Percentiles rank a stretch among this genome's conserved stretches.
Conservation (phyloP, 2,329 filamentous ascomycete species). For the Metarhizium anisopliae region DNA sequence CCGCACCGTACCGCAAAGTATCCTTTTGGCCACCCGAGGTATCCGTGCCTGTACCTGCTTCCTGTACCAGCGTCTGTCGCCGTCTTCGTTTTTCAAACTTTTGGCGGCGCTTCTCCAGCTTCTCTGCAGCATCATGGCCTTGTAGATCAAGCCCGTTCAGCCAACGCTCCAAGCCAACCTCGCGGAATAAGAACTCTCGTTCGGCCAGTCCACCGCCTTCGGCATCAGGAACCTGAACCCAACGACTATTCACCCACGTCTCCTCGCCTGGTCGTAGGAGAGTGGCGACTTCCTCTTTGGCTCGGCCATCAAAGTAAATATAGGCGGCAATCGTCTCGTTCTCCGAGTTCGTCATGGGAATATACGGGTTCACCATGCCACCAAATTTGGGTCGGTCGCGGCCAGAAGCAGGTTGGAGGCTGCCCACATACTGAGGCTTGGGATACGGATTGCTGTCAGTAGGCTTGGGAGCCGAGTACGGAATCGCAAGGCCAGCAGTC, state of each 20-base stretch:
- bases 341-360: slow-evolving; percentile 81
- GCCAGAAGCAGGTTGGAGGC: slow-evolving; percentile 45
- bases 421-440: slow-evolving; percentile 71
- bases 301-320: slow-evolving; percentile 94
- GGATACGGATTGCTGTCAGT: slow-evolving; percentile 70
- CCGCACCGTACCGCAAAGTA: slow-evolving; percentile 72
- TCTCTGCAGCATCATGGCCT: slow-evolving; percentile 81
- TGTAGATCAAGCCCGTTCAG: slow-evolving; percentile 93
- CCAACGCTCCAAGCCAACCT: slow-evolving; percentile 93
- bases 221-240: slow-evolving; percentile 86
- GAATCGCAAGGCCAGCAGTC: slow-evolving; percentile 78
- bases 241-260: slow-evolving; percentile 97
- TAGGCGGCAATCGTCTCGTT: slow-evolving; percentile 98
- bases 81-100: slow-evolving; percentile 65
- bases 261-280: slow-evolving; percentile 87
- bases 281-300: slow-evolving; percentile 95
- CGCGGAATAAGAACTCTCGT: slow-evolving; percentile 92
- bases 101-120: slow-evolving; percentile 78
- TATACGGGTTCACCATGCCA: slow-evolving; percentile 70
- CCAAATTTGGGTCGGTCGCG: slow-evolving; percentile 37
- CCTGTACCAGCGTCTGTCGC: slow-evolving; percentile 44
- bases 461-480: slow-evolving; percentile 83
- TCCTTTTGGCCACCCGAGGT: slow-evolving; percentile 31
- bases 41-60: slow-evolving; percentile 24
- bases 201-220: slow-evolving; percentile 93